Evolutionary conservation across 2,329 filamentous ascomycete species (phyloP), one percentile per base, ranked within the genome.

Genomic region (Rachicladosporium sp.): DNA sequence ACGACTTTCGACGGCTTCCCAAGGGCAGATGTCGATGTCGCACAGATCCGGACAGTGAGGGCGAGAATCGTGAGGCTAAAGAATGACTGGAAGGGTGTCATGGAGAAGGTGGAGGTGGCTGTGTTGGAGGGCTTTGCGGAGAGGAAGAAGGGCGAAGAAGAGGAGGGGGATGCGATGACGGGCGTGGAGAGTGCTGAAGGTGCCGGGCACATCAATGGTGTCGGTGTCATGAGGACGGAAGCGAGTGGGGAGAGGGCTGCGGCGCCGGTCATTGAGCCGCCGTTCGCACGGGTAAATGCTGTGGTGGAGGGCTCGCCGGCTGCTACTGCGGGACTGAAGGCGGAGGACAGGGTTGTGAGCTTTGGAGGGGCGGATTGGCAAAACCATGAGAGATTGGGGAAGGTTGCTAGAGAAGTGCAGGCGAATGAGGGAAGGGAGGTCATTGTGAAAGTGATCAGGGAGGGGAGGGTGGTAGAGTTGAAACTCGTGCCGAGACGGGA

Each of bases 31-130:
- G 79, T 98, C 48, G 91, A 98, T 60, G 82, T 98, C 46, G 82
- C 91, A 19, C 89, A 95, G 65, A 91, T 98, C 57, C 84, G 91
- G 45, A 94, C 86, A n/a, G 94, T 88, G 30, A 74, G 91, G 61
- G 76, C 88, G 21, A 79, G 84, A 44, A 94, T 98, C 50, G 91
- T 96, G 50, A 72, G 80, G 50, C 71, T 96, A 31, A 80, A 83
- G 48, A 96, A 95, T 57, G 91, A 98, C 62, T 89, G 94, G 66
- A 95, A 93, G 58, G 77, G 79, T 30, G 65, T 95, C 33, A 95
- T 96, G 87, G 65, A 65, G 42, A 69, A 73, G 42, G 80, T 96
- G 50, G 91, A 96, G 61, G 80, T 80, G 53, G 78, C 79, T 35
- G 72, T 98, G n/a, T 86, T 96, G 57, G 79, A 82, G 49, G 82